Percentiles rank a stretch among this genome's conserved stretches.
These are phyloP conservation scores for Fagus sylvatica DNA, from an alignment of 306 rosid genomes.

Conservation along the genomic window DNA sequence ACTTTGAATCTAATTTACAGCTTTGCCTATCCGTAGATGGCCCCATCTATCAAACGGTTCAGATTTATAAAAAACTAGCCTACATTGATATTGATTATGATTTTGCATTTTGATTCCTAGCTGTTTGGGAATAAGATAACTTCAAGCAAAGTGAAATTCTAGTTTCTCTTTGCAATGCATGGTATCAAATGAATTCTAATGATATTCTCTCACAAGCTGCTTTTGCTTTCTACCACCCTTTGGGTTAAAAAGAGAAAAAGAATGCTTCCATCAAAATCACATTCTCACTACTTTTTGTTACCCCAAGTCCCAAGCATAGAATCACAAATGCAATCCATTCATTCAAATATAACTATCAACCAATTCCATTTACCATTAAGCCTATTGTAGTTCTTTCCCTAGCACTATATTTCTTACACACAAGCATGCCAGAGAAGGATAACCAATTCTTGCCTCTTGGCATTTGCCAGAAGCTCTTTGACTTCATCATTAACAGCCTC, in stretches of 20 bases:
- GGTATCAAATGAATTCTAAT: conserved; percentile 10
- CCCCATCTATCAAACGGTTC: not conserved
- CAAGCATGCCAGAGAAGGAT: conserved; percentile 22
- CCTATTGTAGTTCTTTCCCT: not conserved
- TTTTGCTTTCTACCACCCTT: conserved; percentile 5
- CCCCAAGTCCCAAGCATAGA: conserved; percentile 39
- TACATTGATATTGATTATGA: too few species aligned
- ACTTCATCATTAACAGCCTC: conserved; percentile 27
- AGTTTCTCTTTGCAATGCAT: conserved; percentile 2
- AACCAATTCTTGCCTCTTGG: not conserved
- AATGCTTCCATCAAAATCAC: conserved; percentile 5
- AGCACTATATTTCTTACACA: not conserved
- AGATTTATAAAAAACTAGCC: not conserved
- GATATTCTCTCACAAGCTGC: conserved; percentile 1
- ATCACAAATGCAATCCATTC: conserved; percentile 7
- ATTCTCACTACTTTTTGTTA: conserved; percentile 15
- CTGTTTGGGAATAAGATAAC: conserved; percentile 16
- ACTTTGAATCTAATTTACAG: too few species aligned
- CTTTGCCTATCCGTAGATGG: not conserved
- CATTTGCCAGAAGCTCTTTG: conserved; percentile 29
- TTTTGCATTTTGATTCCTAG: not conserved
- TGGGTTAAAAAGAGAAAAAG: not conserved
- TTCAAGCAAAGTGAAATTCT: conserved; percentile 36
- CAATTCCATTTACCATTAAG: not conserved
- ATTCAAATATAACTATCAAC: not conserved